Percentiles rank a stretch among this genome's conserved stretches.
Conservation (phyloP, 2,329 filamentous ascomycete species). For the Ilyonectria destructans region DNA sequence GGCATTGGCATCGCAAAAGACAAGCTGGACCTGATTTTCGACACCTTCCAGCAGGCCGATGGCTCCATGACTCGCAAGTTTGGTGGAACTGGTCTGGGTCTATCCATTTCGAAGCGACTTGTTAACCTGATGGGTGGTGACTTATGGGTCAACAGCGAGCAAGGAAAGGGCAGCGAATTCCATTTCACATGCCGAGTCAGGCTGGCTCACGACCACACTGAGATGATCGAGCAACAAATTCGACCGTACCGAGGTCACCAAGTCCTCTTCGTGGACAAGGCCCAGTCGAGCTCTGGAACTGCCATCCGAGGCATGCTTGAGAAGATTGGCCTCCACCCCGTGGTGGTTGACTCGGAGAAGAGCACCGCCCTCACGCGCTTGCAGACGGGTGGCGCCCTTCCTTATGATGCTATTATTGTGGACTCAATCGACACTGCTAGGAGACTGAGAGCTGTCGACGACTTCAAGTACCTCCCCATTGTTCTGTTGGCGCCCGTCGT, state of each 20-base stretch:
- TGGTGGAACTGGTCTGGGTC: constrained; percentile 91
- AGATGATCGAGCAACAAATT: constrained; percentile 85
- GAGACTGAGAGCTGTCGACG: constrained; percentile 86
- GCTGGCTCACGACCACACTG: constrained; percentile 84
- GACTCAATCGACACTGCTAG: constrained; percentile 95
- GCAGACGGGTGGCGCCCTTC: constrained; percentile 71
- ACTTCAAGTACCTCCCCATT: constrained; percentile 98
- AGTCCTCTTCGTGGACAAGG: constrained; percentile 95
- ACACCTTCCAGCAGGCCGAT: constrained; percentile 98
- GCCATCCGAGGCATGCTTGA: constrained; percentile 85
- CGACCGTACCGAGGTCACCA: constrained; percentile 93
- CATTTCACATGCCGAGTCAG: constrained; percentile 96
- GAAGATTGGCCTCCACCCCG: constrained; percentile 84
- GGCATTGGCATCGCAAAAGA: constrained; percentile 97
- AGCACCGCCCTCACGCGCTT: constrained; percentile 72
- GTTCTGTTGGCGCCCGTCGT: constrained; percentile 92
- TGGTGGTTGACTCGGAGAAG: constrained; percentile 87
- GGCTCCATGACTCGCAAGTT: constrained; percentile 97
- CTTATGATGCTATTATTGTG: constrained; percentile 96
- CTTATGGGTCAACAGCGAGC: constrained; percentile 95
- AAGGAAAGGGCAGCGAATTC: constrained; percentile 93
- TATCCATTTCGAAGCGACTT: constrained; percentile 95
- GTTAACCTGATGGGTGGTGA: constrained; percentile 97
- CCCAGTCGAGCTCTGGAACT: constrained; percentile 82
- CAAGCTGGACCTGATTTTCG: constrained; percentile 97